Evolutionary conservation across 106 monocot genomes (phyloP), one percentile per base, ranked within the genome.

Genomic region (Apostasia ramifera): DNA sequence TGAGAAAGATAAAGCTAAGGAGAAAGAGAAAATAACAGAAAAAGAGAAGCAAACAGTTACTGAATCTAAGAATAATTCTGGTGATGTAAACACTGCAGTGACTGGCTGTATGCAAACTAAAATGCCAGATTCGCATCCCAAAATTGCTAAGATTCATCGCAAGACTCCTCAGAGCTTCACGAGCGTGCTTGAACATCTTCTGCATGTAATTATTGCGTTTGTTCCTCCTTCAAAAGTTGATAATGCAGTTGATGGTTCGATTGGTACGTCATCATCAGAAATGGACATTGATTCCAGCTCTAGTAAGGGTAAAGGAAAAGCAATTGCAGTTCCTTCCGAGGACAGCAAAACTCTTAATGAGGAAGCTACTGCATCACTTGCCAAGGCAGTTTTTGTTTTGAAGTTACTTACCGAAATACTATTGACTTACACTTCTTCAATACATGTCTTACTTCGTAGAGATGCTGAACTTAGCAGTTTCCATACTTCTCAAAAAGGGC

Each of bases 351-450:
- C 41, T 68, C 71, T 57, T 47, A 72, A 76, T 58, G 85, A 85
- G 73, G 98, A 99, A 63, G 81, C 85, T 70, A 81, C 77, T 68
- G 81, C 90, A 53, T 90, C 82, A 57, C 87, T 93, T 74, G 98
- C 98, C 37, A 99, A 99, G 78, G 76, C 77, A 10, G 87, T 93
- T 71, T 99, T 99, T 72, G 59, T 93, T 44, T 59, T 99, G 77
- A 99, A 99, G 77, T 78, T 99, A 67, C 68, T 99, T 77, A 99
- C 98, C 8, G 98, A 99, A 70, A 89, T 99, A 77, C 71, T 99
- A 7, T 64, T 93, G 69, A 93, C 93, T 3, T 99, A 93, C 75
- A 77, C 90, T 63, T 84, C 90, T 39, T 93, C 93, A 38, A 81
- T 93, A 50, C 83, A 93, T 74, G 80, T 99, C 10, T 56, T 99